Percentiles rank a stretch among this genome's conserved stretches.
Evolutionary conservation across 495 filamentous ascomycete species (phyloP).

Genomic region (Neurospora sublineolata): DNA sequence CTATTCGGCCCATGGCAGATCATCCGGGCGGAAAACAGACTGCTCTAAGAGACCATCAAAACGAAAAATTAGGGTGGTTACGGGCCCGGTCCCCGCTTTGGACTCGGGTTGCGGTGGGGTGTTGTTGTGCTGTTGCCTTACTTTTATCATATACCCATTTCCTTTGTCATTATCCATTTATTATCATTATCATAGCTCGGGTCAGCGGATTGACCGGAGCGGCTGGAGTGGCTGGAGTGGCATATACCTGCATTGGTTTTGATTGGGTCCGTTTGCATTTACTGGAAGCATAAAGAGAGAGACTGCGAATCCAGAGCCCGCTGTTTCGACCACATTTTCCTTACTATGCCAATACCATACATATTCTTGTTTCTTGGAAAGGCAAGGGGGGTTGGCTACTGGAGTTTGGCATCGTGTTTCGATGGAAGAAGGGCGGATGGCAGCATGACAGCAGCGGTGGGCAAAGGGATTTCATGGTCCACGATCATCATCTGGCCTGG

Average conservation of each 20-base stretch:
- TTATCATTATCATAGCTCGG: neutral
- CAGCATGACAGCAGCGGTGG: neutral
- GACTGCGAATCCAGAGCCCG: neutral
- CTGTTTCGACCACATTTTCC: neutral
- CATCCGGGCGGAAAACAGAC: conserved; percentile 23
- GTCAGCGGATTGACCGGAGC: neutral
- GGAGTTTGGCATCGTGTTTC: neutral
- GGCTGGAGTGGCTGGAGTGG: neutral
- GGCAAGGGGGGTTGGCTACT: neutral
- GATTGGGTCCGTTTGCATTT: neutral
- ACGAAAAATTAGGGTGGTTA: neutral
- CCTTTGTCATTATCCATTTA: neutral
- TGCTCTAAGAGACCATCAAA: conserved; percentile 6
- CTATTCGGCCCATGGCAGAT: conserved; percentile 26
- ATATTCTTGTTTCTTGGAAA: neutral
- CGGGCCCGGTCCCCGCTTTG: neutral
- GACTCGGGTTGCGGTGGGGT: neutral
- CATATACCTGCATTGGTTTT: neutral
- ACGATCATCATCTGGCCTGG: neutral
- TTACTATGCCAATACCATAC: neutral
- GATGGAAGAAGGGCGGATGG: neutral
- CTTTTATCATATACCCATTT: neutral
- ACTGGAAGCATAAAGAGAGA: neutral
- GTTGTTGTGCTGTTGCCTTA: neutral
- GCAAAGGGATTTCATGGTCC: neutral